Base-by-base conservation (phyloP, 192 early-diverging fungal species). In the Podila epicladia region DNA sequence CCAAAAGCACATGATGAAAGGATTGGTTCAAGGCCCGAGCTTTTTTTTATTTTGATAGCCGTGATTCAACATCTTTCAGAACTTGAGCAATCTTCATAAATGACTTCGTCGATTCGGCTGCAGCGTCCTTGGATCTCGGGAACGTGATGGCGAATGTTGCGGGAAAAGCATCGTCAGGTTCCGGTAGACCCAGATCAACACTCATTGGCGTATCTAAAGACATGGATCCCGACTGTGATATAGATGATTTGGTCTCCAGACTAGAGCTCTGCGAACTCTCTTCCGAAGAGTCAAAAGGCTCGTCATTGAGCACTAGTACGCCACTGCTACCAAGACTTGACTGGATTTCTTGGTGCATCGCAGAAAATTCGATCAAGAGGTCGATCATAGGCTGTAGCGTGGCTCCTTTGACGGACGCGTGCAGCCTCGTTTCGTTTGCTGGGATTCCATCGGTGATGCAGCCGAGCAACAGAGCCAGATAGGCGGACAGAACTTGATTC, bases 401-500 rank as follows among this genome's bases (percentile, higher is more conserved):
- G 38, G 61, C 59, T 26, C 71, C 71, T 20, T 53, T 13, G 26
- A 73, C 45, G 29, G 61, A 22, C 19, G 13, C 1, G 32, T 65
- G 65, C 8, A 80, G 37, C 9, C 77, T 60, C 6, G 41, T 38
- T 51, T 73, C 71, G 6, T 51, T 48, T 7, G 68, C 66, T 12
- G 51, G 24, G 48, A 64, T 65, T 35, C 71, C 77, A 17, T 32
- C 77, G 3, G 70, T 62, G 1, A 65, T 59, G 35, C 61, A 69
- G 3, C 77, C 71, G 20, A 80, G 62, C 19, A 80, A 35, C 20
- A 80, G 41, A 41, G 67, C 77, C 45, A 80, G 29, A 49, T 80
- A 80, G 0, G 77, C 71, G 12, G 77, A 71, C 37, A 80, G 53
- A 22, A 73, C 67, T 53, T 69, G 70, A 31, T 72, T 69, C 77